These are phyloP conservation scores for Penicillium occitanis DNA, from an alignment of 2,329 filamentous ascomycete species.

Conservation along the genomic window DNA sequence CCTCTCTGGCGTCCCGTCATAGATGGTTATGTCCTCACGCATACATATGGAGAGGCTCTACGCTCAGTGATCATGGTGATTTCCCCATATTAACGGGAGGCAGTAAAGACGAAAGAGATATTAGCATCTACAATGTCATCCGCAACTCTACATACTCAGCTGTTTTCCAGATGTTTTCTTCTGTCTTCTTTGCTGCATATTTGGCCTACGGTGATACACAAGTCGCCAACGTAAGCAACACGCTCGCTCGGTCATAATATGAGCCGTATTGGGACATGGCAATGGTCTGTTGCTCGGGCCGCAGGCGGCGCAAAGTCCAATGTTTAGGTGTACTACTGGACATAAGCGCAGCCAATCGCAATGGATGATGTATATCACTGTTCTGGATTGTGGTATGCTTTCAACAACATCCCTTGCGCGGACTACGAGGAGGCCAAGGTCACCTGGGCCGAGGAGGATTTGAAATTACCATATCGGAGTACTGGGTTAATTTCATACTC, in stretches of 20 bases:
- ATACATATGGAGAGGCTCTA: background rate
- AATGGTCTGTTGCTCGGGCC: too few species aligned
- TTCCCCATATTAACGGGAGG: background rate
- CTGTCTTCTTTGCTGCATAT: background rate
- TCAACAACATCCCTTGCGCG: background rate
- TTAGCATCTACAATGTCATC: background rate
- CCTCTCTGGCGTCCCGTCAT: background rate
- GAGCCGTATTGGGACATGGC: too few species aligned
- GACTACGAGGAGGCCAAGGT: background rate
- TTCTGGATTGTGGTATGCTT: background rate
- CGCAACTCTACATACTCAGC: background rate
- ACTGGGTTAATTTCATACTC: background rate
- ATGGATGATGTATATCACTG: too few species aligned
- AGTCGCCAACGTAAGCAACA: too few species aligned
- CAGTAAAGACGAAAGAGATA: background rate
- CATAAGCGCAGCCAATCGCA: too few species aligned
- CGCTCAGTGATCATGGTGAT: background rate
- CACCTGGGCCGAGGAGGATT: background rate
- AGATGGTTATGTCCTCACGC: background rate
- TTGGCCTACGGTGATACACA: background rate
- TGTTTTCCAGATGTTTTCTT: background rate
- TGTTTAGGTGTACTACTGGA: too few species aligned
- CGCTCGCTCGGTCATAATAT: too few species aligned
- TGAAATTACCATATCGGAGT: background rate
- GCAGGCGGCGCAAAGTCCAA: too few species aligned